phyloP scores from a whole-genome alignment of 1,139 yeast genomes.

The Candida neerlandica region DNA sequence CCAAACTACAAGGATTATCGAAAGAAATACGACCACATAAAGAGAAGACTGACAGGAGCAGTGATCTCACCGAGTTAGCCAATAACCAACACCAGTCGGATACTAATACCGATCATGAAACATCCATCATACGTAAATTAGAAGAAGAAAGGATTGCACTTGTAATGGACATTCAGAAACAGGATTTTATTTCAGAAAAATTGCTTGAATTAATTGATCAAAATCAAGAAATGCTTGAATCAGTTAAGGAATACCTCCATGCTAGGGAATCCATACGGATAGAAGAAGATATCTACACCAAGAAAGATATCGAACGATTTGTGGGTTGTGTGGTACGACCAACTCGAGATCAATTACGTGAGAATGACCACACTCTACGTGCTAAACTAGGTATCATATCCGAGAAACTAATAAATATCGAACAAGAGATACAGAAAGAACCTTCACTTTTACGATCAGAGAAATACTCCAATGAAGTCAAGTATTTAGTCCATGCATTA shows the following conservation, averaged over 20 bases:
- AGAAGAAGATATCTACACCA: constrained; percentile 16
- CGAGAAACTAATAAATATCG: constrained; percentile 12
- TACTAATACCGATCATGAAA: constrained; percentile 6
- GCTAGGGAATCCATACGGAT: constrained; percentile 22
- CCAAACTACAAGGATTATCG: constrained; percentile 24
- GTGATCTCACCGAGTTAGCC: not conserved
- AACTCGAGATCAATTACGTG: constrained; percentile 18
- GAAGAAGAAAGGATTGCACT: constrained; percentile 39
- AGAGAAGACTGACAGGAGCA: constrained; percentile 11
- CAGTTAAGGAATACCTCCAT: constrained; percentile 41
- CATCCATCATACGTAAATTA: constrained; percentile 19
- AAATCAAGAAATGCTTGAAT: constrained; percentile 42
- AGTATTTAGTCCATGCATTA: constrained; percentile 23
- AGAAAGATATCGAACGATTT: constrained; percentile 16
- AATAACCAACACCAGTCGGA: not conserved
- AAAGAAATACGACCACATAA: constrained; percentile 24
- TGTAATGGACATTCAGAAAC: constrained; percentile 47
- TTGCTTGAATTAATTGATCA: constrained; percentile 39
- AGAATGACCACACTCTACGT: constrained; percentile 18
- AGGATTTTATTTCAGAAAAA: constrained; percentile 39
- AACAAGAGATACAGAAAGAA: constrained; percentile 10
- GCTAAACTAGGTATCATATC: constrained; percentile 16
- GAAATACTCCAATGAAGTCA: constrained; percentile 23
- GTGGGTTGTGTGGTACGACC: constrained; percentile 18
- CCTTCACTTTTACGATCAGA: constrained; percentile 12